A percentile compares a stretch with the other conserved stretches of the same genome.
Conservation (phyloP, 768 basidiomycete species). For the Boletellus ananas region DNA sequence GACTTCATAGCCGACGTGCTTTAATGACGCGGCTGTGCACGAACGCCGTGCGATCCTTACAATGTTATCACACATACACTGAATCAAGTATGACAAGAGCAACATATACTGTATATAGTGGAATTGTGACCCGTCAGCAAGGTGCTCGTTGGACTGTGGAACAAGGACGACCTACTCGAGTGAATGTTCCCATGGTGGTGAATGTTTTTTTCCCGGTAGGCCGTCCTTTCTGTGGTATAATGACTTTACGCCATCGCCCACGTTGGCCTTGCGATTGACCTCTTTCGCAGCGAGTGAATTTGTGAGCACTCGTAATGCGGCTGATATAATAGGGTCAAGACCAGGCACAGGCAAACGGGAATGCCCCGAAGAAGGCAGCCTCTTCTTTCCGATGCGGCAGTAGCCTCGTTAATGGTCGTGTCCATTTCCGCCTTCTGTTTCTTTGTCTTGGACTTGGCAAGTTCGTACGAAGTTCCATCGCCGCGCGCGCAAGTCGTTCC, state of each 20-base stretch:
- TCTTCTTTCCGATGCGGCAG: constrained; percentile 40
- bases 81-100: constrained; percentile 2
- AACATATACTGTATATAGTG: constrained; percentile 21
- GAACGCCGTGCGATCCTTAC: no score
- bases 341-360: constrained; percentile 28
- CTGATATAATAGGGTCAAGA: constrained; percentile 47
- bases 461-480: constrained; percentile 57
- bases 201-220: constrained; percentile 74
- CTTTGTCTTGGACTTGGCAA: constrained; percentile 46
- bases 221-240: constrained; percentile 61
- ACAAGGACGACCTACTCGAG: constrained; percentile 56
- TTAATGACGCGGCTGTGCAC: no score
- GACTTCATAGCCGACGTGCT: no score
- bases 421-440: constrained; percentile 59
- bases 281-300: constrained; percentile 77
- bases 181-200: constrained; percentile 91
- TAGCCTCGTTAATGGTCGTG: constrained; percentile 24
- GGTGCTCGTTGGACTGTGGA: background rate
- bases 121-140: constrained; percentile 3
- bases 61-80: constrained; percentile 10
- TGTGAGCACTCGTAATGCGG: constrained; percentile 62
- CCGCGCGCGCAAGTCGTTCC: constrained; percentile 50
- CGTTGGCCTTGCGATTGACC: constrained; percentile 72
- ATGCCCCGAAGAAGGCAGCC: constrained; percentile 10
- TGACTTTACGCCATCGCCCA: constrained; percentile 85